A percentile compares a stretch with the other conserved stretches of the same genome.
These are phyloP conservation scores for Closterium sp. DNA, from an alignment of 139 green algal genomes.

Conservation along the genomic window DNA sequence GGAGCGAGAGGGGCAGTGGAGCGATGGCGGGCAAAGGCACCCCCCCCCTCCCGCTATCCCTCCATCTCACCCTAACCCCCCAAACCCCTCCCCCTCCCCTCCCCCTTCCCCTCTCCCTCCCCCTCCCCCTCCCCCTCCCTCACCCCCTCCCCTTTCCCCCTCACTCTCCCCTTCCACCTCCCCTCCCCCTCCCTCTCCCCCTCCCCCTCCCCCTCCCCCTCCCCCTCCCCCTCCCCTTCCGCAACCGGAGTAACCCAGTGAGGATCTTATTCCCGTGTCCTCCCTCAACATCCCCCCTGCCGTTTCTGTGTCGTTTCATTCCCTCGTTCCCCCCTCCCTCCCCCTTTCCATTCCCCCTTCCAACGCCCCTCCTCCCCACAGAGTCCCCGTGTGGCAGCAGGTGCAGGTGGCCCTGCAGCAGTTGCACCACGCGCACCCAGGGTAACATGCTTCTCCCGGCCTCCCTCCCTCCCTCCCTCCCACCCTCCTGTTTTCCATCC, in stretches of 20 bases:
- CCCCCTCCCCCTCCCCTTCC: background rate
- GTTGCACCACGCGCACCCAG: background rate
- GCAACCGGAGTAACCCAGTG: background rate
- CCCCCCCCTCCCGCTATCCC: too few species aligned
- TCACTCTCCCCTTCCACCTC: background rate
- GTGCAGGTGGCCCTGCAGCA: background rate
- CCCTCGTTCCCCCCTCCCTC: background rate
- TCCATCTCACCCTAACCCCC: background rate
- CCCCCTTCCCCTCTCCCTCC: background rate
- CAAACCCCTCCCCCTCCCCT: background rate
- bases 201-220: too few species aligned
- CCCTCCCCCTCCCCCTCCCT: background rate
- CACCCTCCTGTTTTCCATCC: background rate
- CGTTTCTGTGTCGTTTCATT: too few species aligned
- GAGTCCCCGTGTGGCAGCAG: background rate
- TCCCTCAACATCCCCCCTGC: background rate
- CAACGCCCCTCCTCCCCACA: background rate
- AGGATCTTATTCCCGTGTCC: too few species aligned
- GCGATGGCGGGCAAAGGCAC: too few species aligned
- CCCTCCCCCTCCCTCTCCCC: too few species aligned
- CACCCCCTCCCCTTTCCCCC: too few species aligned
- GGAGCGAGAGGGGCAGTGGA: too few species aligned
- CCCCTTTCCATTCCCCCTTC: too few species aligned
- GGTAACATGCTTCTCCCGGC: background rate
- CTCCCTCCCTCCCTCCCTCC: background rate